These are phyloP conservation scores for Nothophaeocryptopus gaeumannii DNA, from an alignment of 2,329 filamentous ascomycete genomes.

Conservation along the genomic window DNA sequence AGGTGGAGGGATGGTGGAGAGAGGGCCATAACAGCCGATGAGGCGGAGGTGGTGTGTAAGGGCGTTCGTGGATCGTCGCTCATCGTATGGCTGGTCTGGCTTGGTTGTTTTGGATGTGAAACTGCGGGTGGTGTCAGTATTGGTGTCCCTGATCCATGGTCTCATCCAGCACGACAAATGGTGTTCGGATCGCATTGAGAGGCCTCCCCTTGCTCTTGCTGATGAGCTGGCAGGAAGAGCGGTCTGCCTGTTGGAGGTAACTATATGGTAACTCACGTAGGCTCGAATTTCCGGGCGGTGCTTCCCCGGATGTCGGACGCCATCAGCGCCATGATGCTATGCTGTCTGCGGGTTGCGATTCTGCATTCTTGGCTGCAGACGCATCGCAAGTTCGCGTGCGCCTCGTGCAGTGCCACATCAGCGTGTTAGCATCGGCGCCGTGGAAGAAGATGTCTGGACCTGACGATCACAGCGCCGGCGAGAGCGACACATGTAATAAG, in stretches of 20 bases:
- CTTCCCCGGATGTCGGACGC: not conserved
- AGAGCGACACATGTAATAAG: not conserved
- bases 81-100: not conserved
- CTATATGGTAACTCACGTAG: no score
- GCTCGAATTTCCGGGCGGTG: not conserved
- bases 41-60: conserved; percentile 7
- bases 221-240: no score
- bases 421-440: not conserved
- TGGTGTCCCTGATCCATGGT: conserved; percentile 1
- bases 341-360: not conserved
- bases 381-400: not conserved
- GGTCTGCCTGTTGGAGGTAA: no score
- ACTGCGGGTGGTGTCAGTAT: conserved; percentile 2
- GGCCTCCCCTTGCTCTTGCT: no score
- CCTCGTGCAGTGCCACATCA: not conserved
- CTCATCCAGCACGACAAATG: conserved; percentile 2
- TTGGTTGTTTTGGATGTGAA: conserved; percentile 3
- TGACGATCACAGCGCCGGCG: conserved; percentile 11
- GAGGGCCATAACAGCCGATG: conserved; percentile 4
- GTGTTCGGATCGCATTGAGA: not conserved
- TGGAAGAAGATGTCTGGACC: not conserved
- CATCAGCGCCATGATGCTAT: not conserved
- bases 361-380: not conserved
- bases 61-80: not conserved
- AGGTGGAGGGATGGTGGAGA: conserved; percentile 1